Percentiles rank a stretch among this genome's conserved stretches.
Conservation (phyloP, 2,329 filamentous ascomycete species). For the Fusarium sp. region DNA sequence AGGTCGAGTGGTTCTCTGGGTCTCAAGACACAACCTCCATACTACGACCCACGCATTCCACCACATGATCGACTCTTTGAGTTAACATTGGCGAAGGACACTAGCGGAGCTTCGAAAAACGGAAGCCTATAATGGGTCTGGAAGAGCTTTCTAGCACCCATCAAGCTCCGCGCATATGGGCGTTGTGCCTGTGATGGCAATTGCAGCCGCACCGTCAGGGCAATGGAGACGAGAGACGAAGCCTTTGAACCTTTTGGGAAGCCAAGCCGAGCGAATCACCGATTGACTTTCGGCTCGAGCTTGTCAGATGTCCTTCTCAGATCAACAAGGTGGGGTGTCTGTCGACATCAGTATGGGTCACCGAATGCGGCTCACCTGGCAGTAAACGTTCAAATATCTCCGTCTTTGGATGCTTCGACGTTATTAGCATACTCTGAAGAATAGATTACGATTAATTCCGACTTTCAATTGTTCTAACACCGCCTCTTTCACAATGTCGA, state of each 20-base stretch:
- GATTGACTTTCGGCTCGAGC: constrained; percentile 1
- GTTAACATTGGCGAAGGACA: constrained; percentile 24
- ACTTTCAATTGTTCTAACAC: not conserved
- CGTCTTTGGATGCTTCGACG: not conserved
- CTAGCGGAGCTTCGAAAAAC: constrained; percentile 8
- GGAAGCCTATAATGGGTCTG: constrained; percentile 22
- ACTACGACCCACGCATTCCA: constrained; percentile 26
- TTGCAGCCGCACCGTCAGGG: constrained; percentile 21
- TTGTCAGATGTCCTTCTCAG: constrained; percentile 13
- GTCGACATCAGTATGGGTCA: constrained; percentile 6
- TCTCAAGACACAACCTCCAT: constrained; percentile 5
- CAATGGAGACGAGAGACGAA: constrained; percentile 22
- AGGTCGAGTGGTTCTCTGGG: not conserved
- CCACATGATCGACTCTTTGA: constrained; percentile 27
- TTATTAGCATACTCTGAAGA: not conserved
- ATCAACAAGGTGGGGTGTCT: constrained; percentile 15
- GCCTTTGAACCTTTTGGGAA: constrained; percentile 25
- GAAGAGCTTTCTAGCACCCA: not conserved
- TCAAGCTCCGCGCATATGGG: not conserved
- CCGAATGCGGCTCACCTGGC: not conserved
- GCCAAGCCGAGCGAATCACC: constrained; percentile 28
- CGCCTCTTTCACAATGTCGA: constrained; percentile 34
- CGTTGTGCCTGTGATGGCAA: constrained; percentile 16
- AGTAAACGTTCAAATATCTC: constrained; percentile 7
- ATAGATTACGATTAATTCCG: not conserved